Conservation (phyloP, 1,284 basidiomycete species). For the Kalmanozyma brasiliensis region DNA sequence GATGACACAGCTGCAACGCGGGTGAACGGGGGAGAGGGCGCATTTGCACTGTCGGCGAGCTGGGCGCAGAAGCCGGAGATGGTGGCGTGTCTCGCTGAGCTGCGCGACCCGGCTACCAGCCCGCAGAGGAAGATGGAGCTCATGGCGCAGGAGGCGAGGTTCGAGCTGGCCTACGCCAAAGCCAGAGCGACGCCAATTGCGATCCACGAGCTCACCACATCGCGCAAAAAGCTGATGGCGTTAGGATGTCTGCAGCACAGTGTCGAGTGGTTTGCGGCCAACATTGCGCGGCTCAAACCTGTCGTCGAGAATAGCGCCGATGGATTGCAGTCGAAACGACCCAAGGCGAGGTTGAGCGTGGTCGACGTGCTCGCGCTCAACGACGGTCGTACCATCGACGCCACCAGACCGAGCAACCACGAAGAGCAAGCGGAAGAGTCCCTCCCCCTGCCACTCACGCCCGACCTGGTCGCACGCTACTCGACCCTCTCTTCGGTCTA, state of each 20-base stretch:
- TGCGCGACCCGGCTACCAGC: constrained; percentile 64
- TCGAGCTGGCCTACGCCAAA: constrained; percentile 36
- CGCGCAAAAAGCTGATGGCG: constrained; percentile 79
- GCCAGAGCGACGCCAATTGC: constrained; percentile 19
- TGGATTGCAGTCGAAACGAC: constrained; percentile 13
- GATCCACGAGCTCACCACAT: constrained; percentile 76
- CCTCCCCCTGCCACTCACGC: constrained; percentile 51
- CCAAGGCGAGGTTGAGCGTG: constrained; percentile 40
- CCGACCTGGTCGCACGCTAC: constrained; percentile 50
- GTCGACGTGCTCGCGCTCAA: constrained; percentile 14
- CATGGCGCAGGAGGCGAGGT: constrained; percentile 42
- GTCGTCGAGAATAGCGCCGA: constrained; percentile 66
- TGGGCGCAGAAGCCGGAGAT: constrained; percentile 75
- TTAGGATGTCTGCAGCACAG: constrained; percentile 86
- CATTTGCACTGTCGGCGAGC: constrained; percentile 42
- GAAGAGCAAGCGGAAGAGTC: constrained; percentile 1
- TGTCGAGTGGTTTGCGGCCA: constrained; percentile 66
- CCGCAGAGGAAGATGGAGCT: constrained; percentile 27
- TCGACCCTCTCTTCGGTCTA: constrained; percentile 89
- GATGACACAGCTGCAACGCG: too few relatives aligned
- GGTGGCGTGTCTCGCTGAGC: constrained; percentile 76
- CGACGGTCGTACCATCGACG: background rate
- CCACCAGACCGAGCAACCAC: background rate
- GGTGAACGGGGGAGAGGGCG: constrained; percentile 4
- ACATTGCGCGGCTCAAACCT: constrained; percentile 52